Conservation (phyloP, 257 asterid species). For the Ocimum tenuiflorum region DNA sequence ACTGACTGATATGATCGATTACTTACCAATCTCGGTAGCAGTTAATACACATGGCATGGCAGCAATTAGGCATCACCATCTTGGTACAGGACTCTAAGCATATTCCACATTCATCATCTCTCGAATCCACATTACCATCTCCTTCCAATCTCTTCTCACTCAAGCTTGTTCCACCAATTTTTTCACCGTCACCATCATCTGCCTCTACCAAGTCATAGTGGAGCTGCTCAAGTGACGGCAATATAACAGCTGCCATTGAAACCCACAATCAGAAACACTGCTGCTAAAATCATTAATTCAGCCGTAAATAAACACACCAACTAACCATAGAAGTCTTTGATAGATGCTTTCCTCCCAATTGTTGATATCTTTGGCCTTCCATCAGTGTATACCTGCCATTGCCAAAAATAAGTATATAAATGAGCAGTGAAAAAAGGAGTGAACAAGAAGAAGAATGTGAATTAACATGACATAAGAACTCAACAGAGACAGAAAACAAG, state of each 20-base stretch:
- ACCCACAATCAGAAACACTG: background rate
- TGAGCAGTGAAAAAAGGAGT: background rate
- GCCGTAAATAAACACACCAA: background rate
- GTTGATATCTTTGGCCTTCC: slow-evolving; percentile 61
- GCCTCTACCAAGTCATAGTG: slow-evolving; percentile 50
- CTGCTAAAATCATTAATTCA: background rate
- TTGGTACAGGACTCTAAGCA: slow-evolving; percentile 82
- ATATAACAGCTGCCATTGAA: slow-evolving; percentile 57
- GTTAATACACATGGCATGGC: slow-evolving; percentile 87
- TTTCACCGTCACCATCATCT: slow-evolving; percentile 24
- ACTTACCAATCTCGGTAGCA: slow-evolving; percentile 75
- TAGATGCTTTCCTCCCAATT: slow-evolving; percentile 64
- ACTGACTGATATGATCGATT: background rate
- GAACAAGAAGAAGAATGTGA: background rate
- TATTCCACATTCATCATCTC: slow-evolving; percentile 59
- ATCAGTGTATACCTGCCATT: slow-evolving; percentile 63
- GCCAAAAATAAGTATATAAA: background rate
- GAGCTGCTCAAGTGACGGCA: slow-evolving; percentile 76
- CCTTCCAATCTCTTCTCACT: slow-evolving; percentile 39
- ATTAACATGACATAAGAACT: background rate
- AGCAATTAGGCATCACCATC: slow-evolving; percentile 81
- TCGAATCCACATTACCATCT: slow-evolving; percentile 31
- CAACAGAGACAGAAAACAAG: background rate
- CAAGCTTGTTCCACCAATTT: slow-evolving; percentile 18
- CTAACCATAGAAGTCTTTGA: slow-evolving; percentile 77